Percentiles rank a stretch among this genome's conserved stretches.
phyloP scores from a whole-genome alignment of 2,329 filamentous ascomycete species.

The Grosmannia clavigera region DNA sequence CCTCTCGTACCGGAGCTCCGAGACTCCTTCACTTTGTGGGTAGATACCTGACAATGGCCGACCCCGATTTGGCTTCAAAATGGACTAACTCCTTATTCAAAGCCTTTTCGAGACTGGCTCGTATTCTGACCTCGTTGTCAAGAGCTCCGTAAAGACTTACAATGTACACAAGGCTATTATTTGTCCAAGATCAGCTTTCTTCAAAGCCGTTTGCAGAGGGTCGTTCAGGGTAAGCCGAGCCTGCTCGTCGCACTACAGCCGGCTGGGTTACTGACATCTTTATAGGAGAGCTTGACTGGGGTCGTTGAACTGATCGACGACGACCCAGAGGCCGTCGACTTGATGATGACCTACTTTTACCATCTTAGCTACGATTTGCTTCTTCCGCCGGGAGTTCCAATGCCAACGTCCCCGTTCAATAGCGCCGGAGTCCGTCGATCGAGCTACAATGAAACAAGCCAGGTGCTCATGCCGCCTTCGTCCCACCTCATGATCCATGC shows the following conservation, averaged over 20 bases:
- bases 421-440: too few relatives aligned
- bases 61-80: neutral
- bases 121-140: neutral
- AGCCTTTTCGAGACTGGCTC: neutral
- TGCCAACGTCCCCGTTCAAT: too few relatives aligned
- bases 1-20: neutral
- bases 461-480: too few relatives aligned
- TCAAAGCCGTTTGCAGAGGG: neutral
- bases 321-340: neutral
- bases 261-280: neutral
- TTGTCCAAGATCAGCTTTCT: neutral
- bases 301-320: neutral
- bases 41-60: neutral
- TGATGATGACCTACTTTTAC: neutral
- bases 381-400: neutral
- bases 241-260: too few relatives aligned
- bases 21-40: neutral
- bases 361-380: neutral
- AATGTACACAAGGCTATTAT: neutral
- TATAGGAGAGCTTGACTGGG: neutral
- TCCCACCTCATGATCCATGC: neutral
- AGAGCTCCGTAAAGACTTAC: neutral
- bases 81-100: neutral
- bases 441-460: too few relatives aligned
- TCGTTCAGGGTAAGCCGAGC: neutral